Evolutionary conservation across 2,329 filamentous ascomycete genomes (phyloP), one percentile per base, ranked within the genome.

Genomic region (Knoxdaviesia proteae): DNA sequence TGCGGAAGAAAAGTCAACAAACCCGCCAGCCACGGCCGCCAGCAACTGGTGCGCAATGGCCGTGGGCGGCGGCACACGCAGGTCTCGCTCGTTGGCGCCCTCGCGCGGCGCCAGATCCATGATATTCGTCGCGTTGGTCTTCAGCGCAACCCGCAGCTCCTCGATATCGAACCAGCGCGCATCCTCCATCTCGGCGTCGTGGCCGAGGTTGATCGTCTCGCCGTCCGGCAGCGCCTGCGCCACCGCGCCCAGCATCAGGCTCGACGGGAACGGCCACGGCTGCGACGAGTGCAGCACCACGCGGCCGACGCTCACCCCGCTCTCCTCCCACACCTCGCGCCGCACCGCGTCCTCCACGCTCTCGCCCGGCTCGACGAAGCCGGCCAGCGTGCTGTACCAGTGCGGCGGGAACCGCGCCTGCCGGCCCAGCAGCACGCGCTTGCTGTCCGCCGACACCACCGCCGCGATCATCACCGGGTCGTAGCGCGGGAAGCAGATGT

Each of bases 391-490:
- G 52, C 76, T 84, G 65, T 88, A 94, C 83, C 81, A 94, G 57
- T 81, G 57, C 1, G 72, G 67, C 1, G 90, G 90, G 70, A 79
- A 98, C 42, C 83, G 72, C 60, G 81, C 82, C 54, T 83, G 76
- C 9, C 90, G 77, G 35, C 90, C 90, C 1, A 98, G 77, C 6
- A 98, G 72, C 36, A 94, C 62, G 47, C 75, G 74, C 49, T 77
- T 71, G 41, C 80, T 80, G 51, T 92, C 83, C 41, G 77, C 68
- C 42, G 81, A 92, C 33, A 96, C 73, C 7, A 94, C 79, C 1
- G 87, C 88, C 62, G 92, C 87, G 61, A 98, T 98, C 57, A 96
- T 86, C 32, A 84, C 93, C 1, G 87, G 86, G 52, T 94, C 87
- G 2, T 88, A 94, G 41, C 87, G 75, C 3, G 88, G 88, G 66